Evolutionary conservation across 2,329 filamentous ascomycete genomes (phyloP).

Genomic region (Grosmannia serpens): DNA sequence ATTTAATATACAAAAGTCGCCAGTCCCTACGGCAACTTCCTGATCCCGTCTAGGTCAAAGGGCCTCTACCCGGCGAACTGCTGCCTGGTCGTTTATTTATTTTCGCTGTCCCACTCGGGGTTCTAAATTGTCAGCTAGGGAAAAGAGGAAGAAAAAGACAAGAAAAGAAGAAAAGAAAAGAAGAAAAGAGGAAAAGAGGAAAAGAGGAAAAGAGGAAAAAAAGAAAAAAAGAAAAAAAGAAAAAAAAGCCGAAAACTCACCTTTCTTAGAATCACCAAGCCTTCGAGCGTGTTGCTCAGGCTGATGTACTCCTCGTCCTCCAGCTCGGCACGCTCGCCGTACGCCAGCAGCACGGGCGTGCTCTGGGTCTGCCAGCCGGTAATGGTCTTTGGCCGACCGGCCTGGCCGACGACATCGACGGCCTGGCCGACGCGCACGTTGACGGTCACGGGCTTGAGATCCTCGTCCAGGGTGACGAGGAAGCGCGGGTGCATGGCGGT

Average conservation of each 20-base stretch:
- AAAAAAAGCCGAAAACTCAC: constrained; percentile 29
- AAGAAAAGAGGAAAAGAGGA: neutral
- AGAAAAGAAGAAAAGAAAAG: neutral
- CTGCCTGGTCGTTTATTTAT: constrained; percentile 21
- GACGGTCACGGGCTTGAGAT: constrained; percentile 84
- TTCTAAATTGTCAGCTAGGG: constrained; percentile 26
- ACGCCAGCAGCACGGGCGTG: constrained; percentile 89
- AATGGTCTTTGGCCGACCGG: constrained; percentile 95
- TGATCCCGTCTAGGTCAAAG: neutral
- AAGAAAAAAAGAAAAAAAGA: neutral
- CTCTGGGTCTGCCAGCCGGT: constrained; percentile 99
- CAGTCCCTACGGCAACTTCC: neutral
- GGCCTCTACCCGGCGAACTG: no score
- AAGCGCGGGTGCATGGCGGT: constrained; percentile 96
- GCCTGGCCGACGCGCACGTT: constrained; percentile 97
- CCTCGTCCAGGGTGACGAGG: constrained; percentile 89
- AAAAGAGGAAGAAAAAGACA: constrained; percentile 13
- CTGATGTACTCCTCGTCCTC: constrained; percentile 97
- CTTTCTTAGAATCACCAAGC: constrained; percentile 93
- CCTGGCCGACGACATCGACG: constrained; percentile 94
- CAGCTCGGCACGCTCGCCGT: constrained; percentile 89
- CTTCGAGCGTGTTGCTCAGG: constrained; percentile 82
- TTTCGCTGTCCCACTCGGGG: constrained; percentile 41
- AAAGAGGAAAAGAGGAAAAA: constrained; percentile 14
- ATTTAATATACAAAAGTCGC: neutral